These are phyloP conservation scores for Backusella mclennaniae DNA, from an alignment of 192 early-diverging fungal genomes.

Conservation along the genomic window DNA sequence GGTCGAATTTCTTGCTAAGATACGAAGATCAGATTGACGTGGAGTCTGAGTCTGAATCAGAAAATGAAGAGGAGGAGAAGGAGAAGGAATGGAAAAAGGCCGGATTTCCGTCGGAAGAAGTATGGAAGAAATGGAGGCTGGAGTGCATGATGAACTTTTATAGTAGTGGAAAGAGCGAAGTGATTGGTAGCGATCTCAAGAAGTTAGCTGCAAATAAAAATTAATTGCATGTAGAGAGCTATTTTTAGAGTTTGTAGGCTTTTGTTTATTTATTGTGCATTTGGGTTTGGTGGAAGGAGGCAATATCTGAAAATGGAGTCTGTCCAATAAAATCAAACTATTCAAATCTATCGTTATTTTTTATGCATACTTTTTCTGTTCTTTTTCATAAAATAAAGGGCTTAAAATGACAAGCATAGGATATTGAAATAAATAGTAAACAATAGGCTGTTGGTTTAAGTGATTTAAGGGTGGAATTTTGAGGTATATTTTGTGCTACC, in stretches of 20 bases:
- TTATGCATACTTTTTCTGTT: too few species aligned
- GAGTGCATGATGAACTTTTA: slow-evolving; percentile 41
- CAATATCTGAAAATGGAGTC: too few species aligned
- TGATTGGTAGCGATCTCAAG: slow-evolving; percentile 35
- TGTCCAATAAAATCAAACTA: too few species aligned
- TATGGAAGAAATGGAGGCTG: slow-evolving; percentile 31
- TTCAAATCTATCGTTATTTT: too few species aligned
- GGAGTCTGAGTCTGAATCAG: slow-evolving; percentile 13
- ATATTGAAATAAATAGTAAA: too few species aligned
- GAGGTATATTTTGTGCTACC: too few species aligned
- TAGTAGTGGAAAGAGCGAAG: slow-evolving; percentile 34
- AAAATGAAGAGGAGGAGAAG: slow-evolving; percentile 6
- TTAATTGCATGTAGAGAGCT: not conserved
- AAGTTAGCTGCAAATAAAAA: slow-evolving; percentile 18
- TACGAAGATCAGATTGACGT: slow-evolving; percentile 14
- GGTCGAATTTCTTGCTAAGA: slow-evolving; percentile 15
- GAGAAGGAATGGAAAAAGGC: slow-evolving; percentile 29
- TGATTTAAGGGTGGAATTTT: too few species aligned
- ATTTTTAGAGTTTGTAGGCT: not conserved
- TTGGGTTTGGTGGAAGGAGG: too few species aligned
- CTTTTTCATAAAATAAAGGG: too few species aligned
- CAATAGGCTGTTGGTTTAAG: too few species aligned
- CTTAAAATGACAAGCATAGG: too few species aligned
- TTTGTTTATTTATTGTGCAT: not conserved
- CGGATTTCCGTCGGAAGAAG: slow-evolving; percentile 32